These are phyloP conservation scores for Thraustotheca clavata DNA, from an alignment of 352 stramenopile species.

Conservation along the genomic window DNA sequence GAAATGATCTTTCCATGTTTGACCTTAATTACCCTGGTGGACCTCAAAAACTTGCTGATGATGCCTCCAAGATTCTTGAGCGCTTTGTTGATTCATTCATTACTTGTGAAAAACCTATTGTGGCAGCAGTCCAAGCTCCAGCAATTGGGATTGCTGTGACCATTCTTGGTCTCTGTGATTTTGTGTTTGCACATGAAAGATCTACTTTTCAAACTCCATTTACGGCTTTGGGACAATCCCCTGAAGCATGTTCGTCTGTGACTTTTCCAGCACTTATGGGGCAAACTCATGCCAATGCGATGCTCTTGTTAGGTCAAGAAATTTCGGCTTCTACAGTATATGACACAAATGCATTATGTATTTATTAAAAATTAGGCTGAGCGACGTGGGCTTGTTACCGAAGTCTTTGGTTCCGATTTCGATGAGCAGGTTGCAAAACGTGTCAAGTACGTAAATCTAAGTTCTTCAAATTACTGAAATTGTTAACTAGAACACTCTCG, in stretches of 20 bases:
- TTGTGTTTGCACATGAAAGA: constrained; percentile 81
- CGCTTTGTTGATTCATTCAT: constrained; percentile 70
- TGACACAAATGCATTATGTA: constrained; percentile 77
- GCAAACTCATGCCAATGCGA: constrained; percentile 72
- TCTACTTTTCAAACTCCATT: constrained; percentile 90
- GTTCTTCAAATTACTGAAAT: neutral
- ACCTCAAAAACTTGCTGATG: constrained; percentile 47
- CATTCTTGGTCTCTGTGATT: constrained; percentile 80
- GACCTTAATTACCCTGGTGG: constrained; percentile 40
- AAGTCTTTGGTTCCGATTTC: constrained; percentile 51
- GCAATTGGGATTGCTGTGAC: constrained; percentile 87
- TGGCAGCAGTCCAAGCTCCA: constrained; percentile 84
- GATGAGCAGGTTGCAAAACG: constrained; percentile 42
- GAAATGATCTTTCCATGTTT: constrained; percentile 83
- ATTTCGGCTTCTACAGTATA: constrained; percentile 47
- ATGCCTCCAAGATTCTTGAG: constrained; percentile 44
- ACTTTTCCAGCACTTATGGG: constrained; percentile 75
- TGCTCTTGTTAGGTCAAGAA: constrained; percentile 83
- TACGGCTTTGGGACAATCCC: constrained; percentile 80
- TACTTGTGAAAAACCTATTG: constrained; percentile 85
- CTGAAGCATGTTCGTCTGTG: constrained; percentile 86
- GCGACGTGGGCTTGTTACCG: constrained; percentile 41
- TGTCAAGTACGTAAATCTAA: constrained; percentile 35
- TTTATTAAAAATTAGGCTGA: constrained; percentile 62
- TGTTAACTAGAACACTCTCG: neutral